Conservation (phyloP, 1,284 basidiomycete species). For the Naganishia liquefaciens region DNA sequence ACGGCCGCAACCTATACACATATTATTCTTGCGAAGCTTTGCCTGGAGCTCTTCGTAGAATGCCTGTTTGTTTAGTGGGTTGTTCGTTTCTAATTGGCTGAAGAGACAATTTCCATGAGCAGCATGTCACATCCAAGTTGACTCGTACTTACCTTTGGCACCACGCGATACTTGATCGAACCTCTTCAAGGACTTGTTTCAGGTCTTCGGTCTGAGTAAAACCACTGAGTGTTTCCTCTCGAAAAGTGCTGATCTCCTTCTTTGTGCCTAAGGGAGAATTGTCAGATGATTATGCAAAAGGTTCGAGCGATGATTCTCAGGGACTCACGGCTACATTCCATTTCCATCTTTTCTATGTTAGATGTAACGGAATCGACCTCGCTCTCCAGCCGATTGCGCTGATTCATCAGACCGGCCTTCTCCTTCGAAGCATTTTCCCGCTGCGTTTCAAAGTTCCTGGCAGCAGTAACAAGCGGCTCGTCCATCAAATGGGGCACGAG, state of each 20-base stretch:
- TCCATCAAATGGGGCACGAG: conserved; percentile 69
- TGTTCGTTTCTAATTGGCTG: background rate
- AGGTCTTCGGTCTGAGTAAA: conserved; percentile 47
- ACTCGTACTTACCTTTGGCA: conserved; percentile 59
- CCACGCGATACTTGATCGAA: conserved; percentile 60
- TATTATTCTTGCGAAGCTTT: conserved; percentile 64
- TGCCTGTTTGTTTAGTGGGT: background rate
- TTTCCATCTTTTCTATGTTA: conserved; percentile 65
- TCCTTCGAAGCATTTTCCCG: background rate
- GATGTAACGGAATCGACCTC: conserved; percentile 62
- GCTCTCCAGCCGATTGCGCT: conserved; percentile 56
- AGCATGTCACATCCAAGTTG: background rate
- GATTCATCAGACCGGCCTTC: background rate
- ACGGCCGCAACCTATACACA: conserved; percentile 76
- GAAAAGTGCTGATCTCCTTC: conserved; percentile 58
- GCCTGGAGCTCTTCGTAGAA: conserved; percentile 57
- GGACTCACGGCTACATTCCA: conserved; percentile 64
- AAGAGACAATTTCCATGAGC: background rate
- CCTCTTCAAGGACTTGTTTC: conserved; percentile 63
- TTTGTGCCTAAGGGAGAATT: conserved; percentile 50
- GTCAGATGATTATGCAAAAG: background rate
- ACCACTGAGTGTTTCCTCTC: conserved; percentile 48
- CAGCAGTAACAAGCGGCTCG: conserved; percentile 47
- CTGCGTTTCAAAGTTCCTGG: background rate
- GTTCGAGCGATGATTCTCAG: background rate